A percentile compares a stretch with the other conserved stretches of the same genome.
These are phyloP conservation scores for Exophiala sideris DNA, from an alignment of 2,329 filamentous ascomycete genomes.

Conservation along the genomic window DNA sequence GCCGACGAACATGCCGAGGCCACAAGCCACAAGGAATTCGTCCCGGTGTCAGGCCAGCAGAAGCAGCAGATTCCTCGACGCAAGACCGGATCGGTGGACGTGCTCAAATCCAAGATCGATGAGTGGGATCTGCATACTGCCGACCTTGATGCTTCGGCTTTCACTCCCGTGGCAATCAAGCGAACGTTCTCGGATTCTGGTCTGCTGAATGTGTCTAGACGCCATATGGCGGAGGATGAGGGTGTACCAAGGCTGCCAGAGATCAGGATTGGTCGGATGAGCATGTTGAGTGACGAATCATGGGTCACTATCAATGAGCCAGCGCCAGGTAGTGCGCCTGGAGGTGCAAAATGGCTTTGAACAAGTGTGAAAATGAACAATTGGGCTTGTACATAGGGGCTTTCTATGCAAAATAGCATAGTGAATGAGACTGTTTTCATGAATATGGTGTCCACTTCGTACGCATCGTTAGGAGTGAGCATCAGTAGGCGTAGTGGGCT, in stretches of 20 bases:
- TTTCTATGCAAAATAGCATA: too few species aligned
- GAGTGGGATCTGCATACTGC: constrained; percentile 20
- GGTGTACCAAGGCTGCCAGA: too few species aligned
- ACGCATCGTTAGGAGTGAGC: too few species aligned
- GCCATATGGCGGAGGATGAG: neutral
- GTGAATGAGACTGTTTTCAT: too few species aligned
- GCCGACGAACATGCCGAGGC: neutral
- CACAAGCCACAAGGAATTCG: neutral
- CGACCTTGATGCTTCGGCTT: constrained; percentile 2
- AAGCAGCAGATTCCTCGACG: neutral
- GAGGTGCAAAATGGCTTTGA: constrained; percentile 21
- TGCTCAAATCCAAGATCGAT: constrained; percentile 20
- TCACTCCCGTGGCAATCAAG: constrained; percentile 1
- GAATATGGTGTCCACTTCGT: too few species aligned
- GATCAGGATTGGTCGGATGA: neutral
- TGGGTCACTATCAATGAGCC: neutral
- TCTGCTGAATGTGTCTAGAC: neutral
- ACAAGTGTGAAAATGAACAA: neutral
- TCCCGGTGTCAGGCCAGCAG: neutral
- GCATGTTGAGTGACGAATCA: neutral
- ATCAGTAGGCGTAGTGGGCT: too few species aligned
- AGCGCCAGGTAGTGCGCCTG: constrained; percentile 16
- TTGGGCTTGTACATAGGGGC: too few species aligned
- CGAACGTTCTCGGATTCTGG: constrained; percentile 18
- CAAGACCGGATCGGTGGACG: constrained; percentile 8